Conservation (phyloP, 352 stramenopile genomes). For the Pythium rishiriense region DNA sequence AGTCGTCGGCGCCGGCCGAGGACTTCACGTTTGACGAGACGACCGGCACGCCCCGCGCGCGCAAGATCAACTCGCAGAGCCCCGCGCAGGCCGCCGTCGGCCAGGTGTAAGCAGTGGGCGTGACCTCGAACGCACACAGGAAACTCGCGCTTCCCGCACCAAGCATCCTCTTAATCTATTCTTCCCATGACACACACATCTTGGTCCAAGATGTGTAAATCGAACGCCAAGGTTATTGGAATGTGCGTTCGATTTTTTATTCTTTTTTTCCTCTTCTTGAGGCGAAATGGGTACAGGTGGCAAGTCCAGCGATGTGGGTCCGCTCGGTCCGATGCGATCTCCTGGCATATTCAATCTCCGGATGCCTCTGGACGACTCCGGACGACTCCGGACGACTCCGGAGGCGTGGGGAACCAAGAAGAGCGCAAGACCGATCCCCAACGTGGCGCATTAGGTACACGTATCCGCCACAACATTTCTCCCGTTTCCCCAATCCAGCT, state of each 20-base stretch:
- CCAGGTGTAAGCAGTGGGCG: conserved; percentile 40
- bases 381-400: not conserved
- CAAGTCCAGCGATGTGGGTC: not conserved
- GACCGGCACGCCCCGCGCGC: conserved; percentile 34
- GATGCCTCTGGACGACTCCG: not conserved
- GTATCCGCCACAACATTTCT: not conserved
- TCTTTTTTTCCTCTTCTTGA: not conserved
- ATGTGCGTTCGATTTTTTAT: not conserved
- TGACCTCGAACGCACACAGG: not conserved
- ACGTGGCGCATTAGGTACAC: not conserved
- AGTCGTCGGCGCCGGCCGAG: conserved; percentile 24
- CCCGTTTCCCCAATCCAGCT: conserved; percentile 16
- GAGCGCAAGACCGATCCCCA: not conserved
- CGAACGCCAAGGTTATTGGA: too few species aligned
- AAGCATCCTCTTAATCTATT: not conserved
- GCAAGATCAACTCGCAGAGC: conserved; percentile 36
- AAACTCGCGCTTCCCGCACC: not conserved
- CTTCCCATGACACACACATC: not conserved
- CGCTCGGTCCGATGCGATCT: not conserved
- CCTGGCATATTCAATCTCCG: not conserved
- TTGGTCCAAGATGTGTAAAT: too few species aligned
- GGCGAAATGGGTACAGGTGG: not conserved
- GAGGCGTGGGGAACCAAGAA: not conserved
- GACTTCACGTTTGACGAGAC: conserved; percentile 56
- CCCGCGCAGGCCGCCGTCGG: conserved; percentile 18